phyloP scores from a whole-genome alignment of 2,329 filamentous ascomycete species.

The Hypoxylon sp. region DNA sequence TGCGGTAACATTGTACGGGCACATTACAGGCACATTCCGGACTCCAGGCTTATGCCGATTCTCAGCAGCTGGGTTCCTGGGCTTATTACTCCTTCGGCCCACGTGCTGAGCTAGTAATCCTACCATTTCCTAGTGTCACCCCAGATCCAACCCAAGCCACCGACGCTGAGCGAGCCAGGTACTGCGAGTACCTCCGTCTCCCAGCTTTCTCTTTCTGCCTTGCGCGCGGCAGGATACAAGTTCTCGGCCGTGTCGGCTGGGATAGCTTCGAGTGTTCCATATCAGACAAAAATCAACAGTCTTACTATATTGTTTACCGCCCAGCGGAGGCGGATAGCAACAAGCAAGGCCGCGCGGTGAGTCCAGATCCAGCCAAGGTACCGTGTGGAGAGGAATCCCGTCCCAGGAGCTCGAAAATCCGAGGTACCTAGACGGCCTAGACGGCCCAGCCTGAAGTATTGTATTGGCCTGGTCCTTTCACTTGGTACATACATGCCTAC shows the following conservation, averaged over 20 bases:
- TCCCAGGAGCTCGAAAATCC: conserved; percentile 9
- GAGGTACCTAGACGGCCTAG: not conserved
- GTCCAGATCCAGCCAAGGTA: not conserved
- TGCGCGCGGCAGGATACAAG: not conserved
- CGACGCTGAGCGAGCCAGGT: conserved; percentile 3
- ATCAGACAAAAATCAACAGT: not conserved
- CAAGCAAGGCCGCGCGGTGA: not conserved
- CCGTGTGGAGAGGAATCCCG: not conserved
- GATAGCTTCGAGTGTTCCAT: not conserved
- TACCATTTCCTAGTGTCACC: conserved; percentile 20
- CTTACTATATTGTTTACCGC: no score
- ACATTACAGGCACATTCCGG: conserved; percentile 25
- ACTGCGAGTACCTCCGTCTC: not conserved
- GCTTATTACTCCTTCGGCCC: conserved; percentile 30
- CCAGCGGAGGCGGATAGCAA: not conserved
- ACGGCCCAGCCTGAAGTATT: not conserved
- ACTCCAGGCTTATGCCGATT: conserved; percentile 19
- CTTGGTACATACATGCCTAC: not conserved
- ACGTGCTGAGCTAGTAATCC: conserved; percentile 26
- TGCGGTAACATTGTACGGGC: conserved; percentile 19
- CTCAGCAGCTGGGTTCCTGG: conserved; percentile 8
- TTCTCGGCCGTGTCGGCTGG: not conserved
- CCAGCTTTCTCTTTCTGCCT: not conserved
- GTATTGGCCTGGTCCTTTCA: not conserved
- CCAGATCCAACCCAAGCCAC: conserved; percentile 33